Evolutionary conservation across 2,329 filamentous ascomycete species (phyloP).

Genomic region (Penicillium sumatraense): DNA sequence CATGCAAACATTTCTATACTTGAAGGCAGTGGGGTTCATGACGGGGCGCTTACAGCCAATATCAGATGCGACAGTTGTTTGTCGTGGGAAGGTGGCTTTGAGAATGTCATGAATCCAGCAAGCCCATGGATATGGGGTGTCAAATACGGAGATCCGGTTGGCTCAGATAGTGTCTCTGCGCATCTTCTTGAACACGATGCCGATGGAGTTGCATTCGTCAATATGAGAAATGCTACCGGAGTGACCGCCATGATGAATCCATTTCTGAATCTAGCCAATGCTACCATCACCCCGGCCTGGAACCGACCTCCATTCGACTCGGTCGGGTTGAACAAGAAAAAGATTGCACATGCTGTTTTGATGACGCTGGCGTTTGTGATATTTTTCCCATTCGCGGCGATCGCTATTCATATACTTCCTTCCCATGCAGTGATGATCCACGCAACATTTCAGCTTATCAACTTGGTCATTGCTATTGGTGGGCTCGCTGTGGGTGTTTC

Average conservation of each 20-base stretch:
- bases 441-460: slow-evolving; percentile 52
- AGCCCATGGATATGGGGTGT: slow-evolving; percentile 13
- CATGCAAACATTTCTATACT: slow-evolving; percentile 58
- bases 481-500: slow-evolving; percentile 58
- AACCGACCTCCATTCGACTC: slow-evolving; percentile 2
- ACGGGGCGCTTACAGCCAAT: slow-evolving; percentile 63
- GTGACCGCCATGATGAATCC: slow-evolving; percentile 9
- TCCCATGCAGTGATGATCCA: slow-evolving; percentile 51
- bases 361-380: slow-evolving; percentile 48
- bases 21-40: slow-evolving; percentile 60
- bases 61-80: slow-evolving; percentile 36
- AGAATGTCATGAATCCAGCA: neutral
- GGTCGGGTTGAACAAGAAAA: slow-evolving; percentile 19
- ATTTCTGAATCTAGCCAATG: neutral
- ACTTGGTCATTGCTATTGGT: slow-evolving; percentile 52
- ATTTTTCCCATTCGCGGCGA: slow-evolving; percentile 39
- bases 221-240: slow-evolving; percentile 28
- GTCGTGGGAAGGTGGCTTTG: neutral
- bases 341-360: slow-evolving; percentile 39
- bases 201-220: slow-evolving; percentile 23
- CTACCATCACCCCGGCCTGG: neutral
- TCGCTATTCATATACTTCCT: slow-evolving; percentile 39
- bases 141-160: slow-evolving; percentile 26
- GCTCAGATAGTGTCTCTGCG: slow-evolving; percentile 23
- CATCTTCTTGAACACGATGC: slow-evolving; percentile 30